Conservation (phyloP, 2,329 filamentous ascomycete genomes). For the Claviceps sp. region DNA sequence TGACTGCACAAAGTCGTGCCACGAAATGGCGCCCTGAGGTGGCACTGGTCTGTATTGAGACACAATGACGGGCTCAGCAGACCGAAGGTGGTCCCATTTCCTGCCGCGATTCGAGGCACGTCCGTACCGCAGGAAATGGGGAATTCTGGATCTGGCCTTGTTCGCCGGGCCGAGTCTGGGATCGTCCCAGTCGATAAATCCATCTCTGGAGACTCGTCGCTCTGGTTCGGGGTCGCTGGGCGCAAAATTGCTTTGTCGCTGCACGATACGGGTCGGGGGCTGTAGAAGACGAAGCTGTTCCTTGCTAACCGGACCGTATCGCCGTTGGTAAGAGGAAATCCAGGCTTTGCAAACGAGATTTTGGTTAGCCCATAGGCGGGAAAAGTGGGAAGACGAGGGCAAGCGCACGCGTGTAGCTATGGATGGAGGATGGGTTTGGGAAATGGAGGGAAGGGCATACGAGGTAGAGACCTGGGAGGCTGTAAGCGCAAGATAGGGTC, state of each 20-base stretch:
- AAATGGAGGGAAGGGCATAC: constrained; percentile 8
- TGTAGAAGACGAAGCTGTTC: constrained; percentile 26
- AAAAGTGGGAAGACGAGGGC: too few species aligned
- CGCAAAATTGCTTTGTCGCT: constrained; percentile 28
- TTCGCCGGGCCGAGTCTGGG: constrained; percentile 22
- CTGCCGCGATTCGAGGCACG: constrained; percentile 33
- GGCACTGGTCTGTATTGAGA: constrained; percentile 30
- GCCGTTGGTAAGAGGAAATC: constrained; percentile 34
- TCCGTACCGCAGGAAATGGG: constrained; percentile 33
- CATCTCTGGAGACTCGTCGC: constrained; percentile 34
- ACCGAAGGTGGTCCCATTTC: constrained; percentile 47
- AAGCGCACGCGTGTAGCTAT: too few species aligned
- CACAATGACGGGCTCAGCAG: constrained; percentile 46
- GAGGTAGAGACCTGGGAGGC: constrained; percentile 17
- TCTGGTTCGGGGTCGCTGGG: constrained; percentile 24
- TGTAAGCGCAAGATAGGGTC: constrained; percentile 11
- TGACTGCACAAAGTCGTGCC: constrained; percentile 40
- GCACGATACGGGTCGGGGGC: constrained; percentile 24
- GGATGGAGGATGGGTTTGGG: too few species aligned
- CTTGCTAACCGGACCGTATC: constrained; percentile 23
- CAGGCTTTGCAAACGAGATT: constrained; percentile 34
- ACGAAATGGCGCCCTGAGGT: constrained; percentile 29
- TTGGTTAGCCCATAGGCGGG: too few species aligned
- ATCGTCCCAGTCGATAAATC: constrained; percentile 30
- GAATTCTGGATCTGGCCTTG: constrained; percentile 24